Base-by-base conservation (phyloP, 192 early-diverging fungal species). In the Coemansia sp. region DNA sequence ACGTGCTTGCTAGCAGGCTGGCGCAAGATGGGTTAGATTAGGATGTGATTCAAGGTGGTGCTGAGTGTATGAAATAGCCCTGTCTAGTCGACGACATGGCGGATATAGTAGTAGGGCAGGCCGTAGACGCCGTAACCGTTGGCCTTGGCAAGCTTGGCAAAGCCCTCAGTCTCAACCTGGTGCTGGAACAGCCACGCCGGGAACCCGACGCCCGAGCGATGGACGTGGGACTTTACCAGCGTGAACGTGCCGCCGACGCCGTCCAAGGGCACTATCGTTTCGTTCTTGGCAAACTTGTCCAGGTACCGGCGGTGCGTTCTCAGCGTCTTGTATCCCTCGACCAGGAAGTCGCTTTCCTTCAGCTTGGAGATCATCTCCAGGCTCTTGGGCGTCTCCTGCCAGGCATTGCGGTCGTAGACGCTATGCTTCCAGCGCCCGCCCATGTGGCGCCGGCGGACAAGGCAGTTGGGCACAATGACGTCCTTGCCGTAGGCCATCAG, bases 151-250 rank as follows among this genome's bases (percentile, higher is more conserved):
- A 85, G 79, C 51, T 82, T 87, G 11, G 81, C 85, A 51, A 87
- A 67, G 0, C 83, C 85, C 64, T 87, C 85, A 26, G 82, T 85
- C 50, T 87, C 85, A 5, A 87, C 78, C 42, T 80, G 74, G 44
- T 85, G 85, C 22, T 80, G 73, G 14, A 80, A 78, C 28, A 81
- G 69, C 47, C 75, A 75, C 1, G 79, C 50, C 0, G 85, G 83
- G 37, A 85, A 87, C 4, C 71, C 70, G 19, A 82, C 77, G 2
- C 83, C 85, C 25, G 77, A 74, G 1, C 83, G 83, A 53, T 87
- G 85, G 11, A 84, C 79, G 12, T 62, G 45, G 7, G 82, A 79
- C 38, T 79, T 79, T 18, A 87, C 80, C 20, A 87, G 56, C 1
- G 82, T 80, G 36, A 81, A 83, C 0, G 85, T 82, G 17, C 79